These are phyloP conservation scores for Calonectria naviculata DNA, from an alignment of 2,329 filamentous ascomycete genomes.

Conservation along the genomic window DNA sequence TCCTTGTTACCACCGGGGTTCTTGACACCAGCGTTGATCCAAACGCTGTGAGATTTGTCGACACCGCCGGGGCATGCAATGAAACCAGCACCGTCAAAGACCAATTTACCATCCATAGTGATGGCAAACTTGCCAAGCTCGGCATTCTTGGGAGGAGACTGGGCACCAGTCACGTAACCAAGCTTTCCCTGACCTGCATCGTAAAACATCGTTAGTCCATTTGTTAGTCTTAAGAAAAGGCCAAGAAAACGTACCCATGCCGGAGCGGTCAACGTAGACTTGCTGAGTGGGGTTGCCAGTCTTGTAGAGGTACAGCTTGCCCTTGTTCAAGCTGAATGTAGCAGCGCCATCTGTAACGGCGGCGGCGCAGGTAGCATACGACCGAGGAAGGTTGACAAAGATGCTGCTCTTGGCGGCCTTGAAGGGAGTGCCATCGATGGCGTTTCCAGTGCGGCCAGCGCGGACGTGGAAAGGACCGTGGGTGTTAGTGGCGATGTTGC, in stretches of 20 bases:
- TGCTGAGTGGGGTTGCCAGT: slow-evolving; percentile 55
- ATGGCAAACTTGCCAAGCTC: slow-evolving; percentile 60
- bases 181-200: slow-evolving; percentile 62
- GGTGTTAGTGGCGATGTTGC: neutral
- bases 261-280: slow-evolving; percentile 66
- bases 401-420: slow-evolving; percentile 58
- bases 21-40: slow-evolving; percentile 44
- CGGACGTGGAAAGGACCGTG: slow-evolving; percentile 56
- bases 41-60: slow-evolving; percentile 55
- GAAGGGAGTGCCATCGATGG: slow-evolving; percentile 58
- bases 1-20: slow-evolving; percentile 50
- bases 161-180: slow-evolving; percentile 61
- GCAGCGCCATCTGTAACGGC: slow-evolving; percentile 51
- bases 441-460: slow-evolving; percentile 59
- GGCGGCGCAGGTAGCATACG: slow-evolving; percentile 61
- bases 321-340: slow-evolving; percentile 59
- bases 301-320: slow-evolving; percentile 59
- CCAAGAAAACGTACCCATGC: slow-evolving; percentile 61
- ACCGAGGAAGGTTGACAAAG: slow-evolving; percentile 52
- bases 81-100: slow-evolving; percentile 57
- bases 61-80: slow-evolving; percentile 61
- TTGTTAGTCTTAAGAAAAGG: too few species aligned
- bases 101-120: slow-evolving; percentile 57
- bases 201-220: neutral
- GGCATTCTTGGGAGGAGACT: slow-evolving; percentile 50